Conservation (phyloP, 495 filamentous ascomycete species). For the Friedmanniomyces endolithicus region DNA sequence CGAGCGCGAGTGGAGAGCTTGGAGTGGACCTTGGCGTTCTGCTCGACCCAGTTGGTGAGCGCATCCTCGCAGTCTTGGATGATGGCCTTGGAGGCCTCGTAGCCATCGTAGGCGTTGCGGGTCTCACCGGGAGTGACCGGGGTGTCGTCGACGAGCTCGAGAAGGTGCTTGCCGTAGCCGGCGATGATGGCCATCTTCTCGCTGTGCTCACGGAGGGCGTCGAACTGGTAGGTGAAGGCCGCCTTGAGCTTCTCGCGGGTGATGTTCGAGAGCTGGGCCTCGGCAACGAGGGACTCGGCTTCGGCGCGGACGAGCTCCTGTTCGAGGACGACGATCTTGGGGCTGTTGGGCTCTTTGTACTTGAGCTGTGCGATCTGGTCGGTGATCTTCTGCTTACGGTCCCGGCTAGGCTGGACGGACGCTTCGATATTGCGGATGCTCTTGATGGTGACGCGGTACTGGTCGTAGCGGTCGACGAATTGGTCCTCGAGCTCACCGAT, state of each 20-base stretch:
- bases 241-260: slow-evolving; percentile 98
- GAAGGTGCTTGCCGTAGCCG: slow-evolving; percentile 89
- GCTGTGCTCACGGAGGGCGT: slow-evolving; percentile 92
- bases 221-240: slow-evolving; percentile 96
- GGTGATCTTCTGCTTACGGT: slow-evolving; percentile 98
- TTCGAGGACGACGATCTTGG: slow-evolving; percentile 92
- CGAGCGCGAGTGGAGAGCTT: slow-evolving; percentile 74
- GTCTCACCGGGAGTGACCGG: slow-evolving; percentile 97
- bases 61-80: slow-evolving; percentile 98
- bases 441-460: slow-evolving; percentile 98
- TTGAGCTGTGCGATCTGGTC: slow-evolving; percentile 98
- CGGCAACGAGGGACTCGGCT: slow-evolving; percentile 93
- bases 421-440: slow-evolving; percentile 98
- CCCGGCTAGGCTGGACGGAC: slow-evolving; percentile 92
- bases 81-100: slow-evolving; percentile 95
- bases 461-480: slow-evolving; percentile 95
- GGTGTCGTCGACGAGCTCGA: slow-evolving; percentile 90
- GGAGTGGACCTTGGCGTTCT: slow-evolving; percentile 75
- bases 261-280: slow-evolving; percentile 97
- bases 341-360: slow-evolving; percentile 97
- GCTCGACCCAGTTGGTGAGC: slow-evolving; percentile 88
- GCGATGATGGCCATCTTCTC: slow-evolving; percentile 98
- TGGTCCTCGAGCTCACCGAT: slow-evolving; percentile 97
- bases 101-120: slow-evolving; percentile 89
- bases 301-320: slow-evolving; percentile 97